These are phyloP conservation scores for Colletotrichum tanaceti DNA, from an alignment of 2,329 filamentous ascomycete genomes.

Conservation along the genomic window DNA sequence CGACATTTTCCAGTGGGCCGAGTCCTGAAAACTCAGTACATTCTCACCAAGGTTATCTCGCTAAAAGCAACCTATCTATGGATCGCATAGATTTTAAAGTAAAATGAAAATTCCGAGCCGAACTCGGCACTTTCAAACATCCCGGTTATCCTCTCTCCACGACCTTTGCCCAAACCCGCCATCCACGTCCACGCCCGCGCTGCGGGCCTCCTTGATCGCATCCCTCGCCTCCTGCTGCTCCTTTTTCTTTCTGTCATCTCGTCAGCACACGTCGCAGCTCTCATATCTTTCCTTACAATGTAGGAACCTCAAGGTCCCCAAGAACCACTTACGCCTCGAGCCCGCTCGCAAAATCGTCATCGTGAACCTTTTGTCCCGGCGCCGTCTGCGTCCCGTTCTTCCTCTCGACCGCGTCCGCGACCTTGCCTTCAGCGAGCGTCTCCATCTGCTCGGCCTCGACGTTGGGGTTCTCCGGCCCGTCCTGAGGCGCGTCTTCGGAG, in stretches of 20 bases:
- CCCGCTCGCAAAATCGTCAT: constrained; percentile 41
- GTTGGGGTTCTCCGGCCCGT: constrained; percentile 41
- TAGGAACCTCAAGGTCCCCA: too few species aligned
- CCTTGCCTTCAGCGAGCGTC: constrained; percentile 44
- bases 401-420: constrained; percentile 44
- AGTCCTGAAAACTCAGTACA: too few species aligned
- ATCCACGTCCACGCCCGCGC: constrained; percentile 41
- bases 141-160: constrained; percentile 26
- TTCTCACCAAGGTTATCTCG: too few species aligned
- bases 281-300: too few species aligned
- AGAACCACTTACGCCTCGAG: constrained; percentile 41
- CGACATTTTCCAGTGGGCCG: too few species aligned
- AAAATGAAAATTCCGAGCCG: too few species aligned
- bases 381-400: constrained; percentile 44
- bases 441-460: constrained; percentile 45
- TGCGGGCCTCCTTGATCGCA: constrained; percentile 40
- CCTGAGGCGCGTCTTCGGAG: not conserved
- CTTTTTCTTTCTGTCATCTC: constrained; percentile 41
- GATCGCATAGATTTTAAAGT: too few species aligned
- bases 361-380: constrained; percentile 40
- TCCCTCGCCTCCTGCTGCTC: constrained; percentile 43
- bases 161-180: constrained; percentile 33
- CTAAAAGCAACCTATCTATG: too few species aligned
- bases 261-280: constrained; percentile 10
- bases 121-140: constrained; percentile 5